phyloP scores from a whole-genome alignment of 352 stramenopile genomes.

The Globisporangium mamillatum region DNA sequence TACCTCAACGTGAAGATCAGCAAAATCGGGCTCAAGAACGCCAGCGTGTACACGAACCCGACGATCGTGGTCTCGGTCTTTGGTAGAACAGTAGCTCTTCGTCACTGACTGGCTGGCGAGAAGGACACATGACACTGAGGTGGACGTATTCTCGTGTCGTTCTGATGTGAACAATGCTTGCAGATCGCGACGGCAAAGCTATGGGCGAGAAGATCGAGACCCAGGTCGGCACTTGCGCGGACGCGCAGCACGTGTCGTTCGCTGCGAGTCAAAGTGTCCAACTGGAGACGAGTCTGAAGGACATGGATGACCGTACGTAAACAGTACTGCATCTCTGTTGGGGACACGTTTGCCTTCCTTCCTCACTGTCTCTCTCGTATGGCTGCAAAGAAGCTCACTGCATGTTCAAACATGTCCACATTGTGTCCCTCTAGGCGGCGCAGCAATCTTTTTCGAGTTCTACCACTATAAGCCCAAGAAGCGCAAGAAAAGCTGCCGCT shows the following conservation, averaged over 20 bases:
- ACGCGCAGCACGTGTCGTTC: conserved; percentile 53
- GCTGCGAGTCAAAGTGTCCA: conserved; percentile 28
- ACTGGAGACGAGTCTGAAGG: conserved; percentile 43
- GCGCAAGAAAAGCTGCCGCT: conserved; percentile 73
- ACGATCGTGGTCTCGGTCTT: conserved; percentile 64
- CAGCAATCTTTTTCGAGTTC: conserved; percentile 66
- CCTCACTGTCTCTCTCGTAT: background rate
- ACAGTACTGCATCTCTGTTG: background rate
- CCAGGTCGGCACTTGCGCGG: conserved; percentile 28
- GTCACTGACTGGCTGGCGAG: background rate
- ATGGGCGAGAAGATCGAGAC: conserved; percentile 63
- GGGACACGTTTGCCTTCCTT: background rate
- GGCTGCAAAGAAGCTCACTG: background rate
- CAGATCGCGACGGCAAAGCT: conserved; percentile 43
- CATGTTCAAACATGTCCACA: background rate
- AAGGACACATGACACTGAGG: background rate
- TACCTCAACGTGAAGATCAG: conserved; percentile 54
- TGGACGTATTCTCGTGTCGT: background rate
- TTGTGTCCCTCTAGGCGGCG: conserved; percentile 31
- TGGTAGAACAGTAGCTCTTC: conserved; percentile 23
- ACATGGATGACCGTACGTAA: conserved; percentile 45
- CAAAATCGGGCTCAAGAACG: conserved; percentile 69
- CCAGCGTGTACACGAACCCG: conserved; percentile 53
- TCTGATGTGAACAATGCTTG: background rate
- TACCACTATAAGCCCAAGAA: conserved; percentile 80